A percentile compares a stretch with the other conserved stretches of the same genome.
Evolutionary conservation across 352 stramenopile genomes (phyloP).

Genomic region (Phytophthora podocarpi): DNA sequence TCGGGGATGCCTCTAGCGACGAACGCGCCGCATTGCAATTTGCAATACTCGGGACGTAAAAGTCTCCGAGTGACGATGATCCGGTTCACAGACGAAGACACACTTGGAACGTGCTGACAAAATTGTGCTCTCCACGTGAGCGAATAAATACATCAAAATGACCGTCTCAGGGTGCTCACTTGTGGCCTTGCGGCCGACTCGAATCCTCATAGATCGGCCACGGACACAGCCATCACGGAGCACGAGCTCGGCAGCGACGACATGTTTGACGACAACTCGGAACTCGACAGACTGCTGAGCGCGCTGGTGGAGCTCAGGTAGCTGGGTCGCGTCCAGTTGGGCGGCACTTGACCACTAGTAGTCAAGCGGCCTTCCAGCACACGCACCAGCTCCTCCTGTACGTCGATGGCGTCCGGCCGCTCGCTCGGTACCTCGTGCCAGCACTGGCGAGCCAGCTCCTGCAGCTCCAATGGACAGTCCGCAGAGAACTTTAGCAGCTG

Average conservation of each 20-base stretch:
- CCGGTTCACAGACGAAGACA: slow-evolving; percentile 34
- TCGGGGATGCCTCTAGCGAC: slow-evolving; percentile 6
- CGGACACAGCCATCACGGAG: slow-evolving; percentile 41
- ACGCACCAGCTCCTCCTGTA: slow-evolving; percentile 77
- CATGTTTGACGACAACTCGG: slow-evolving; percentile 44
- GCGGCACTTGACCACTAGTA: slow-evolving; percentile 43
- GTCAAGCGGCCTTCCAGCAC: slow-evolving; percentile 71
- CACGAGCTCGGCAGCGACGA: slow-evolving; percentile 46
- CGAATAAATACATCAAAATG: slow-evolving; percentile 40
- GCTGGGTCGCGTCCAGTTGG: slow-evolving; percentile 62
- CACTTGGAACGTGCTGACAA: slow-evolving; percentile 32
- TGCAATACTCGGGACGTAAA: slow-evolving; percentile 18
- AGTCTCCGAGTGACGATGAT: slow-evolving; percentile 28
- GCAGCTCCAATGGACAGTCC: slow-evolving; percentile 64
- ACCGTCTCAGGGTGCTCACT: too few relatives aligned
- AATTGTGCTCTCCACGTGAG: slow-evolving; percentile 36
- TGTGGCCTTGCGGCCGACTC: too few relatives aligned
- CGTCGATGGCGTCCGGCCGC: slow-evolving; percentile 66
- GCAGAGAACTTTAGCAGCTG: slow-evolving; percentile 64
- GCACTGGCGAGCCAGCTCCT: slow-evolving; percentile 58
- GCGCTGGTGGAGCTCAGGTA: slow-evolving; percentile 43
- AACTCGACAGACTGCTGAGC: slow-evolving; percentile 50
- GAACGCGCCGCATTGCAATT: slow-evolving; percentile 9
- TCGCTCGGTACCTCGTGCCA: slow-evolving; percentile 55
- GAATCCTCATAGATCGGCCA: slow-evolving; percentile 39